These are phyloP conservation scores for Colletotrichum sp. DNA, from an alignment of 2,329 filamentous ascomycete genomes.

Conservation along the genomic window DNA sequence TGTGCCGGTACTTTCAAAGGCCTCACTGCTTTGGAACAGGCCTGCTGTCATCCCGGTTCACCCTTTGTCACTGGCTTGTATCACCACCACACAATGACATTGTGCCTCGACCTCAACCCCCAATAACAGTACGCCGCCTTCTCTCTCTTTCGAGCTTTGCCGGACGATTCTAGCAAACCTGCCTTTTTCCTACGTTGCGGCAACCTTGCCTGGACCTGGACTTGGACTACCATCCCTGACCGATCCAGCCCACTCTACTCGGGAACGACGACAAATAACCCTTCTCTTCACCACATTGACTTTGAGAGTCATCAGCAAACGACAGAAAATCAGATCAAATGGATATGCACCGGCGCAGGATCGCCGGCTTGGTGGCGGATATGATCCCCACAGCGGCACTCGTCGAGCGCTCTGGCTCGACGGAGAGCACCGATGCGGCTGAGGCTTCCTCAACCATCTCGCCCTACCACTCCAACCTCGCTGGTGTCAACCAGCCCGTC, in stretches of 20 bases:
- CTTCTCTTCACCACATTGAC: background rate
- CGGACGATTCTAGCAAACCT: constrained; percentile 5
- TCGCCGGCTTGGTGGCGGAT: constrained; percentile 30
- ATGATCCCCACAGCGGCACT: constrained; percentile 35
- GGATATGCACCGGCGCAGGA: constrained; percentile 32
- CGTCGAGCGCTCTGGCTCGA: constrained; percentile 27
- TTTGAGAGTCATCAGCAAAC: constrained; percentile 3
- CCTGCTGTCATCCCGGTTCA: background rate
- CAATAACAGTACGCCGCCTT: constrained; percentile 3
- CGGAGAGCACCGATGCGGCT: constrained; percentile 27
- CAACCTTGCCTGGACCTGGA: background rate
- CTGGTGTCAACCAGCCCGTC: constrained; percentile 63
- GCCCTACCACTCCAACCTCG: constrained; percentile 60
- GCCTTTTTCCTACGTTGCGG: background rate
- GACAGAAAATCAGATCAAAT: constrained; percentile 28
- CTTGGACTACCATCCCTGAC: background rate
- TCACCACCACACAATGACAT: constrained; percentile 10
- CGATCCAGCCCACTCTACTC: background rate
- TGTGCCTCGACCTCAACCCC: constrained; percentile 4
- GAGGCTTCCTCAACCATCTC: constrained; percentile 52
- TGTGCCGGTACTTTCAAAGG: constrained; percentile 15
- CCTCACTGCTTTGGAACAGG: constrained; percentile 7
- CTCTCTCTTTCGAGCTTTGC: background rate
- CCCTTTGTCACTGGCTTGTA: constrained; percentile 1
- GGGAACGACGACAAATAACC: background rate